phyloP scores from a whole-genome alignment of 2,329 filamentous ascomycete genomes.

The Purpureocillium lavendulum region DNA sequence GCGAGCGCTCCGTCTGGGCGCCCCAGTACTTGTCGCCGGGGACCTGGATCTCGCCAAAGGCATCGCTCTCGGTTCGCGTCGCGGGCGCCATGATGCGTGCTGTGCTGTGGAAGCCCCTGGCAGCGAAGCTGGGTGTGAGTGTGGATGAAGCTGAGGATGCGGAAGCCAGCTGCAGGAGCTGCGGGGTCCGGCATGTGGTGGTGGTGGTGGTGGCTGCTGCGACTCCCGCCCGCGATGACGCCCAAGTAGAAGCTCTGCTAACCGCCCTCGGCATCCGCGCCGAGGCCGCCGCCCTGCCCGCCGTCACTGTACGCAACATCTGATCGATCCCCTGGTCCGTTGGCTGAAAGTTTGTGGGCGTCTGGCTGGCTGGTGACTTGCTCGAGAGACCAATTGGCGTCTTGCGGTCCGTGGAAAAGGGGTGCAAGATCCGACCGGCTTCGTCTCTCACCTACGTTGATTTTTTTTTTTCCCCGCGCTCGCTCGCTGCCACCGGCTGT shows the following conservation, averaged over 20 bases:
- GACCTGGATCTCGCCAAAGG: constrained; percentile 21
- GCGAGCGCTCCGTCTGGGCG: constrained; percentile 37
- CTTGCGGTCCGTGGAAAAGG: no score
- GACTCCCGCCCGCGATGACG: background rate
- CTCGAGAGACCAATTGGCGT: background rate
- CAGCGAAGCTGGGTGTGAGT: background rate
- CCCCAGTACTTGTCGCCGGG: constrained; percentile 31
- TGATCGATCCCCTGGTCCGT: background rate
- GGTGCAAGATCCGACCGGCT: no score
- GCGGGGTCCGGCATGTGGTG: constrained; percentile 2
- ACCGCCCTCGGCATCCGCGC: background rate
- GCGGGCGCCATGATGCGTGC: constrained; percentile 24
- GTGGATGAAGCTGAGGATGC: background rate
- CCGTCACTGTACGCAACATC: constrained; percentile 1
- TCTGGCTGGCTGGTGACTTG: background rate
- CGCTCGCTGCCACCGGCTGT: no score
- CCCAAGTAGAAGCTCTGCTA: background rate
- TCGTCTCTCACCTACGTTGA: no score
- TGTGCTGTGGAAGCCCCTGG: constrained; percentile 10
- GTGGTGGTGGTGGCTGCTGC: background rate
- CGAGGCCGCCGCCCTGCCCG: background rate
- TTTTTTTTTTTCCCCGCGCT: no score
- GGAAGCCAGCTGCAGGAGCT: background rate
- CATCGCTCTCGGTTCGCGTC: constrained; percentile 65
- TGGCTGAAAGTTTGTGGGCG: no score